Conservation (phyloP, 1,139 yeast genomes). For the Hansenula anomala region DNA sequence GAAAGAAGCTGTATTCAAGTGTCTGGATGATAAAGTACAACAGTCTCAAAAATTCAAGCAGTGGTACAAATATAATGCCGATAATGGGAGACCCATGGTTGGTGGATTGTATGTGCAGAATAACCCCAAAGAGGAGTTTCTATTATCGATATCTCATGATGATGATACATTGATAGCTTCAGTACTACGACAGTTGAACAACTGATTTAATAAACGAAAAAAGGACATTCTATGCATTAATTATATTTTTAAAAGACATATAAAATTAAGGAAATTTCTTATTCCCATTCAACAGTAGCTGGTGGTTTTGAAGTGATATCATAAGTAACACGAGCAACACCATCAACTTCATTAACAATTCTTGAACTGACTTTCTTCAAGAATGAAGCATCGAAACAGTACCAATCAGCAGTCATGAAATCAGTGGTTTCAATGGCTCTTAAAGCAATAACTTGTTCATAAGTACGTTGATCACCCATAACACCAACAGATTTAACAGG, state of each 20-base stretch:
- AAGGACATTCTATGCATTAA: too few species aligned
- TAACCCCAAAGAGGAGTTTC: conserved; percentile 40
- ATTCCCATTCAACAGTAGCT: conserved; percentile 99
- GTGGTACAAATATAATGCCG: conserved; percentile 50
- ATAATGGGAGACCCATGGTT: conserved; percentile 37
- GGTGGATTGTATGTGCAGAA: conserved; percentile 28
- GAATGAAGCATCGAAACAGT: conserved; percentile 86
- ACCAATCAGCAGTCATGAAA: conserved; percentile 99
- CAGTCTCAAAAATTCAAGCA: conserved; percentile 45
- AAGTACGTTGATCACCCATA: conserved; percentile 99
- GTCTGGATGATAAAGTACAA: conserved; percentile 49
- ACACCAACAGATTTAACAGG: conserved; percentile 99
- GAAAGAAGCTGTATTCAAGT: conserved; percentile 71
- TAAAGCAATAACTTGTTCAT: conserved; percentile 97
- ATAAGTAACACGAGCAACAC: conserved; percentile 98
- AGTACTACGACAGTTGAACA: conserved; percentile 38
- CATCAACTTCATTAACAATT: conserved; percentile 97
- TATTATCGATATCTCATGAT: conserved; percentile 63
- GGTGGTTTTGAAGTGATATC: conserved; percentile 99
- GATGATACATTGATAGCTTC: conserved; percentile 47
- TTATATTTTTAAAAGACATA: not conserved
- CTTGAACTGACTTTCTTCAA: conserved; percentile 91
- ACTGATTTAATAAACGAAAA: not conserved
- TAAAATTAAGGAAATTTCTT: conserved; percentile 21
- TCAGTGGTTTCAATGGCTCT: conserved; percentile 97